Percentiles rank a stretch among this genome's conserved stretches.
Conservation (phyloP, 1,284 basidiomycete species). For the Golubevia pallescens region DNA sequence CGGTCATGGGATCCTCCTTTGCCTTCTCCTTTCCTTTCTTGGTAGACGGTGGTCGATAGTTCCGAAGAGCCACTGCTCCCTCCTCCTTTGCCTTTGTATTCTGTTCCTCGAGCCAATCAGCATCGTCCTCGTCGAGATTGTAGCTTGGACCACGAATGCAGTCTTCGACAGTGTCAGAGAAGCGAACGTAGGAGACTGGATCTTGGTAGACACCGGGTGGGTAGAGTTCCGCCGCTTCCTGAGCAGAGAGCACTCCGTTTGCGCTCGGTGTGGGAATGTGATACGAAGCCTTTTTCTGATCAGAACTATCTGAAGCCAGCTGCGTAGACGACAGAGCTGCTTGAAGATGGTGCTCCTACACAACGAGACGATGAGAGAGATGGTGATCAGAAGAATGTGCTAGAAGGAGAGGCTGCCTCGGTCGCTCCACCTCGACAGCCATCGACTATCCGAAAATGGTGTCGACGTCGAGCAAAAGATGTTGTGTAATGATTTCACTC, state of each 20-base stretch:
- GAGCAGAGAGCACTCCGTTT: conserved; percentile 35
- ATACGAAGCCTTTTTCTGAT: conserved; percentile 34
- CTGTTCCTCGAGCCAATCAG: conserved; percentile 89
- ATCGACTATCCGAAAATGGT: background rate
- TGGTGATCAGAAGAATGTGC: background rate
- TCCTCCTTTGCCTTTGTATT: conserved; percentile 87
- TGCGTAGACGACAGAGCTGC: conserved; percentile 60
- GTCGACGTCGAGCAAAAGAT: background rate
- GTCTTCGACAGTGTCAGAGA: conserved; percentile 88
- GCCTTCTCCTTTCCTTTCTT: conserved; percentile 65
- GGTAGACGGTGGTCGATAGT: conserved; percentile 1
- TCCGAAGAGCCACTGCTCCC: conserved; percentile 74
- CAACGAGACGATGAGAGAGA: background rate
- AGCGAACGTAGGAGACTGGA: conserved; percentile 79
- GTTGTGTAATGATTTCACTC: conserved; percentile 1
- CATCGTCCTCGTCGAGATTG: conserved; percentile 94
- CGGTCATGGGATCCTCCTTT: conserved; percentile 68
- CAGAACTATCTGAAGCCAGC: conserved; percentile 32
- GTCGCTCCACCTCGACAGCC: background rate
- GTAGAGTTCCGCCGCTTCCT: conserved; percentile 45
- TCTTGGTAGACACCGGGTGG: conserved; percentile 67
- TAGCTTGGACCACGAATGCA: conserved; percentile 75
- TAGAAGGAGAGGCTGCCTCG: background rate
- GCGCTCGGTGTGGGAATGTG: conserved; percentile 62
- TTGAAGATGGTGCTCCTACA: conserved; percentile 58